Evolutionary conservation across 345 rosid species (phyloP), one percentile per base, ranked within the genome.

Genomic region (Carallia brachiata): DNA sequence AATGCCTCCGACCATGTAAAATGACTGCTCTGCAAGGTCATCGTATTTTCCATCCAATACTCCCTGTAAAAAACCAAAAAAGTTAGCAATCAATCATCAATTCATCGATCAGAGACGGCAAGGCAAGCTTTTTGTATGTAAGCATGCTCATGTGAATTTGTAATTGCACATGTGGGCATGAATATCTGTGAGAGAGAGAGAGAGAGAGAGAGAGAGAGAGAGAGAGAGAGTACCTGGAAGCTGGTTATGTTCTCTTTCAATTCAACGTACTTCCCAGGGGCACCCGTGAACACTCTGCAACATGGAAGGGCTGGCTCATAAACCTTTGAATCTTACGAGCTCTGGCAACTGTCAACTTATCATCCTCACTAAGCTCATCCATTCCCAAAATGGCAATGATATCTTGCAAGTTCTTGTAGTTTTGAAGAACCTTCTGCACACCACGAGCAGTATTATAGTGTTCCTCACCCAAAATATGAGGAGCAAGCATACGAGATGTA

Each of bases 281-380:
- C 97, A 82, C 99, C 99, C 0, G 97, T 95, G 88, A 95, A 95
- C 44, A 95, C 97, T 95, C 99, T 27, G 99, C 97, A 23, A 95
- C 97, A 60, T 95, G 97, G 97, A 92, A 95, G 34, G 99, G 97
- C 84, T 92, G 97, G 75, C 97, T 95, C 89, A 92, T 85, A 87
- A 95, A 95, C 72, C 87, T 88, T 71, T 89, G 96, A 74, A 92
- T 95, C 80, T 92, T 95, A 68, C 97, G 97, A 59, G 99, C 99
- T 71, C 96, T 97, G 4, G 99, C 93, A 66, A 95, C 99, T 4
- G 97, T 92, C 82, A 95, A 65, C 61, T 95, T 95, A 69, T 95
- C 99, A 78, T 95, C 99, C 86, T 95, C 99, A 84, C 99, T 95
- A 7, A 95, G 98, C 87, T 95, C 99, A 79, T 95, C 99, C 97